These are phyloP conservation scores for Naematelia aurantialba DNA, from an alignment of 768 basidiomycete genomes.

Conservation along the genomic window DNA sequence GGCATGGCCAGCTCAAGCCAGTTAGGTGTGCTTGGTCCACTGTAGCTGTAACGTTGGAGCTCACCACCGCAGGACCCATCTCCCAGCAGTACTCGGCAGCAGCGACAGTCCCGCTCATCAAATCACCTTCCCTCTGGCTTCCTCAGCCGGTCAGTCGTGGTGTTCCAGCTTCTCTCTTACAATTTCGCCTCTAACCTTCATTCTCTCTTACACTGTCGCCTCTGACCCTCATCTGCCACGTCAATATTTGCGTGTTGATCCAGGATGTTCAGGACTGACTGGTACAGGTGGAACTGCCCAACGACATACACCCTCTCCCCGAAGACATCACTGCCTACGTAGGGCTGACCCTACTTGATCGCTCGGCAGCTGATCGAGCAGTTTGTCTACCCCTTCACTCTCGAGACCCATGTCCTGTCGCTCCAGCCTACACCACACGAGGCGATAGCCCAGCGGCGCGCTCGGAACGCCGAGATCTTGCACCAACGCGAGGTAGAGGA, in stretches of 20 bases:
- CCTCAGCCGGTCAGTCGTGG: constrained; percentile 63
- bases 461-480: constrained; percentile 69
- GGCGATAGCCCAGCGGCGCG: constrained; percentile 63
- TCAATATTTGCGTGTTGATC: too few species aligned
- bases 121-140: constrained; percentile 83
- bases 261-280: too few species aligned
- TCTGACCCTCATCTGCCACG: too few species aligned
- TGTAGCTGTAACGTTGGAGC: constrained; percentile 1
- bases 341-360: constrained; percentile 32
- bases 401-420: constrained; percentile 78
- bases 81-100: constrained; percentile 73
- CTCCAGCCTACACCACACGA: constrained; percentile 68
- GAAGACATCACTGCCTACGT: constrained; percentile 87
- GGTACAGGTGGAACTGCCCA: constrained; percentile 79
- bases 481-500: constrained; percentile 72
- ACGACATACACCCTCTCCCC: constrained; percentile 90
- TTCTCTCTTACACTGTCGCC: constrained; percentile 19
- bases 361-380: constrained; percentile 47
- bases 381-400: constrained; percentile 95
- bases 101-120: constrained; percentile 76
- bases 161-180: background rate
- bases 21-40: constrained; percentile 6
- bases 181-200: too few species aligned
- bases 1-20: constrained; percentile 5
- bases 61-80: constrained; percentile 32